Base-by-base conservation (phyloP, 2,329 filamentous ascomycete genomes). In the Verticillium longisporum region DNA sequence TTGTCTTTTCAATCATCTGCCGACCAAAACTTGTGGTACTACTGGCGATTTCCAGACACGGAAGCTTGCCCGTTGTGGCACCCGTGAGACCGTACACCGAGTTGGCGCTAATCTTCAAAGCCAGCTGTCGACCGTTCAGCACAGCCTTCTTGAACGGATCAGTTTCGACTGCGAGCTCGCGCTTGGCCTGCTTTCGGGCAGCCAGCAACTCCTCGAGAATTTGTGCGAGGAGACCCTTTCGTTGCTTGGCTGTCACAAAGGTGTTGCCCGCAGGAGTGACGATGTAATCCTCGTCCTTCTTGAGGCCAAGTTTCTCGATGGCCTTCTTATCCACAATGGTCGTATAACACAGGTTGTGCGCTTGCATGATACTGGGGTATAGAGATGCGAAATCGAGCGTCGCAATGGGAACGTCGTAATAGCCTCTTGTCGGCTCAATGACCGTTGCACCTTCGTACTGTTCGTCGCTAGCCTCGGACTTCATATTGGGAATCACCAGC, bases 1-100 rank as follows among this genome's bases (percentile, higher is more conserved):
- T 98, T 1, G 95, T 98, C 77, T 88, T 95, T 75, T 98, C 94
- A 79, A 99, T 99, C 95, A 99, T 99, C 72, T 97, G 90, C 68
- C 95, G 91, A 67, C 95, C 95, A 70, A 97, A 99, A 78, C 90
- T 92, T 1, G 95, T 99, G 14, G 95, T 98, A 76, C 92, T 97
- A 78, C 92, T 96, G 63, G 95, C 95, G 74, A 99, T 98, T 50
- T 90, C 87, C 62, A 99, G 80, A 80, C 95, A 99, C 0, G 95
- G 95, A 53, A 99, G 81, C 73, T 99, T 99, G 71, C 95, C 95
- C 36, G 92, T 92, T 0, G 93, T 98, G 2, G 95, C 96, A 76
- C 95, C 95, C 6, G 95, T 99, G 65, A 99, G 80, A 80, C 95
- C 95, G 76, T 99, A 99, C 33, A 99, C 95, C 73, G 90, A 96